Evolutionary conservation across 441 rosid genomes (phyloP), one percentile per base, ranked within the genome.

Genomic region (Flueggea neowawraea): DNA sequence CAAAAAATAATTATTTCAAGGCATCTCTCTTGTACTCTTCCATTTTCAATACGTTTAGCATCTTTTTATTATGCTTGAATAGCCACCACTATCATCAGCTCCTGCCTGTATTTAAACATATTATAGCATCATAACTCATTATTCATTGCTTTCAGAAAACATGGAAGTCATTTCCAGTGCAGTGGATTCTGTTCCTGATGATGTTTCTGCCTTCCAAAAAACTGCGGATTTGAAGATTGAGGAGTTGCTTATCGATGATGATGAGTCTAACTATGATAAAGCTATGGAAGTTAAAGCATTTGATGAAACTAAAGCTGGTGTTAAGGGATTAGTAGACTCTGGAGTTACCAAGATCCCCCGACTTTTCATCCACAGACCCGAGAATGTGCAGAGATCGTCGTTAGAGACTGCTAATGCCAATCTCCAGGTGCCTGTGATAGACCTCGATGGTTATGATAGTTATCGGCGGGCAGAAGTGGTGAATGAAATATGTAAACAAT

Each of bases 361-460:
- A 17, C 64, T 80, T 62, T 83, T 80, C 62, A 60, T 78, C 57
- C 82, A 79, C 31, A 68, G 77, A 31, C 67, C 33, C 3, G 69
- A 75, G 60, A 66, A 54, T 59, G 68, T 73, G 22, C 49, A 51
- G 17, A 49, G 54, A 28, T 12, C 57, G 3, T 54, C 43, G 22
- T 36, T 67, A 0, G 17, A 31, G 0, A 13, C 56, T 15, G 6
- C 59, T 6, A n/a, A 31, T 16, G 22, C 16, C 15, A 49, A 60
- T n/a, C 28, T 60, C 41, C 69, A 65, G 63, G 56, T 84, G 14
- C 93, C 93, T 0, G 65, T 86, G 31, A 75, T 86, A n/a, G 84
- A 86, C 70, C 54, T 84, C 3, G 69, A 65, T 31, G 79, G 80
- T 60, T 28, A 60, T 22, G 67, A 69, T 28, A 58, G 17, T 31